phyloP scores from a whole-genome alignment of 129 eudicot genomes.

The Solidago caesia region DNA sequence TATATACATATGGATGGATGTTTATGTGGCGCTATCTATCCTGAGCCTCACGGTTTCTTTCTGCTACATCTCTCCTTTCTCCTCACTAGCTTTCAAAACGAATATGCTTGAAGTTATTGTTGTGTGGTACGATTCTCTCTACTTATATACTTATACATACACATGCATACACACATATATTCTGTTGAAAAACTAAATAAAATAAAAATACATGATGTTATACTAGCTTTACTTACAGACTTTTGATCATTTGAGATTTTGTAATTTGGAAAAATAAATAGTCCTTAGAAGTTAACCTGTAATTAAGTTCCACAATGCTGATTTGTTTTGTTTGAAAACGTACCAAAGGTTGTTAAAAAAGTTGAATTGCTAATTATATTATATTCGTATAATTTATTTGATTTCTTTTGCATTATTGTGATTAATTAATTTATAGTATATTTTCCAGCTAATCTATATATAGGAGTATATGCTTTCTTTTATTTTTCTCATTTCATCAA shows the following conservation, averaged over 20 bases:
- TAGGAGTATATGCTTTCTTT: too few relatives aligned
- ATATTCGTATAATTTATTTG: too few relatives aligned
- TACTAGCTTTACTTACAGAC: neutral
- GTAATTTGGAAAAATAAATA: too few relatives aligned
- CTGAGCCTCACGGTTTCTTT: conserved; percentile 45
- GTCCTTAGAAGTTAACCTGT: neutral
- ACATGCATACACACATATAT: neutral
- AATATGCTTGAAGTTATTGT: neutral
- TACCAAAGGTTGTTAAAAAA: neutral
- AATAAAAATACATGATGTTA: too few relatives aligned
- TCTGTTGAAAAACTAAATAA: too few relatives aligned
- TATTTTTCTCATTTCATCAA: too few relatives aligned
- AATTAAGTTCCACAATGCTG: neutral
- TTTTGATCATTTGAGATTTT: neutral
- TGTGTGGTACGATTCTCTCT: conserved; percentile 23
- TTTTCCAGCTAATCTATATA: too few relatives aligned
- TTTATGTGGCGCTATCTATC: conserved; percentile 44
- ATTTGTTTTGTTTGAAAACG: neutral
- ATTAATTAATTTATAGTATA: too few relatives aligned
- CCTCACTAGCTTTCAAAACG: neutral
- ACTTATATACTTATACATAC: neutral
- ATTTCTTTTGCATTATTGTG: too few relatives aligned
- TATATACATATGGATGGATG: neutral
- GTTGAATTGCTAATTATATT: neutral
- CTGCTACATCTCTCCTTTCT: conserved; percentile 16